phyloP scores from a whole-genome alignment of 345 rosid genomes.

The Eucalyptus shirleyi region DNA sequence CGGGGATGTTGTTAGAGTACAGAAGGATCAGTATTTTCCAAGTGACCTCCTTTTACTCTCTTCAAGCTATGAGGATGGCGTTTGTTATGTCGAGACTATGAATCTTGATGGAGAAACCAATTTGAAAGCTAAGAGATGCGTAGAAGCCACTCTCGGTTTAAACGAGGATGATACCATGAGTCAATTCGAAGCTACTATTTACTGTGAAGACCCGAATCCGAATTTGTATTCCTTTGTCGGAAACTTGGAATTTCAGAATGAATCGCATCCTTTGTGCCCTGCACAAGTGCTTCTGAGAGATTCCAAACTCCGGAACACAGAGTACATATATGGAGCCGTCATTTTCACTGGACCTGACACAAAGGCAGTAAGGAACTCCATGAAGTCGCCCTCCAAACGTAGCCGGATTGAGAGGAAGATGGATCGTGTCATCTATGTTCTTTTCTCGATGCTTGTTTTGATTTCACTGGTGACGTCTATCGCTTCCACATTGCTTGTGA shows the following conservation, averaged over 20 bases:
- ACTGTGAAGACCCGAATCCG: conserved; percentile 75
- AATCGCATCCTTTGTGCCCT: conserved; percentile 40
- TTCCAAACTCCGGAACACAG: conserved; percentile 66
- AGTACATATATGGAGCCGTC: conserved; percentile 51
- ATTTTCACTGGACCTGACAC: conserved; percentile 64
- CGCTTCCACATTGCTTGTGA: conserved; percentile 25
- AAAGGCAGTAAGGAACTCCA: conserved; percentile 52
- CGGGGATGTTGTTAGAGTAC: conserved; percentile 57
- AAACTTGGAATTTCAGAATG: conserved; percentile 32
- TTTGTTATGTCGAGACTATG: conserved; percentile 84
- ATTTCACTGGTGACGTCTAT: conserved; percentile 46
- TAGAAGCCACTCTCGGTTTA: conserved; percentile 37
- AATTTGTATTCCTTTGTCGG: conserved; percentile 67
- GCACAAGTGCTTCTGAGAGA: conserved; percentile 57
- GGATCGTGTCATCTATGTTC: conserved; percentile 60
- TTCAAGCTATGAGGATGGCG: conserved; percentile 66
- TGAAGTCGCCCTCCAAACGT: conserved; percentile 58
- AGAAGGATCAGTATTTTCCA: conserved; percentile 52
- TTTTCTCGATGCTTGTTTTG: conserved; percentile 38
- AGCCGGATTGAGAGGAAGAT: conserved; percentile 57
- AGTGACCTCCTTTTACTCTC: conserved; percentile 59
- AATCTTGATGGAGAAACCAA: conserved; percentile 80
- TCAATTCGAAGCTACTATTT: conserved; percentile 21
- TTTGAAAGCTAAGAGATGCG: conserved; percentile 48
- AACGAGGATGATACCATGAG: conserved; percentile 35